phyloP scores from a whole-genome alignment of 805 yeast genomes.

The Candida boleticola region DNA sequence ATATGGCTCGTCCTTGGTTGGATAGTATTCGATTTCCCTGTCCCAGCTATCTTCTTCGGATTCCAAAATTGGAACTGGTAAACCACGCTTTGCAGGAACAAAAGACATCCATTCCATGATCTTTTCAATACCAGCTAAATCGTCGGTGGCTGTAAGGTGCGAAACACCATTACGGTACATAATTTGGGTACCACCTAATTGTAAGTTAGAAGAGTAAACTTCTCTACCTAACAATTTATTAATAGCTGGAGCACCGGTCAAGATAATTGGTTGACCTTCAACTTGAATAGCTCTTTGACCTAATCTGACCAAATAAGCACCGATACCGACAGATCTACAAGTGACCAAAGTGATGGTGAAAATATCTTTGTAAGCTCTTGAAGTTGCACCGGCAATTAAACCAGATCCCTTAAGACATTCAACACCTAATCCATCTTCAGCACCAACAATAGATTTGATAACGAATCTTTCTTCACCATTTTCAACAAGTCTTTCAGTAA shows the following conservation, averaged over 20 bases:
- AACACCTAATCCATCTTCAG: constrained; percentile 96
- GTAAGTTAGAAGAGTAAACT: constrained; percentile 94
- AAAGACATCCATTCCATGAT: constrained; percentile 95
- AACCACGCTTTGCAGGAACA: constrained; percentile 84
- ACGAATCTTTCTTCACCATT: constrained; percentile 79
- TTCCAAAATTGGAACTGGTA: constrained; percentile 88
- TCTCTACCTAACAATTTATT: constrained; percentile 96
- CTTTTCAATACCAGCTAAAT: constrained; percentile 92
- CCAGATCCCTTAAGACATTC: constrained; percentile 98
- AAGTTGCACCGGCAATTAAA: constrained; percentile 97
- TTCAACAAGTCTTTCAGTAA: constrained; percentile 78
- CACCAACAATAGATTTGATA: constrained; percentile 85
- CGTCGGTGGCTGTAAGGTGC: constrained; percentile 95
- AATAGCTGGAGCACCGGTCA: constrained; percentile 99
- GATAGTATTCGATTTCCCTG: constrained; percentile 81
- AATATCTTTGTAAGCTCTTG: constrained; percentile 95
- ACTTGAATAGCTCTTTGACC: constrained; percentile 99
- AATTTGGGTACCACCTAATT: constrained; percentile 98
- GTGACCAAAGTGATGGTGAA: constrained; percentile 97
- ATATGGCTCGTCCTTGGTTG: constrained; percentile 67
- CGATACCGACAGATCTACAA: constrained; percentile 99
- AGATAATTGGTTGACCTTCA: constrained; percentile 97
- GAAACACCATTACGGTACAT: constrained; percentile 99
- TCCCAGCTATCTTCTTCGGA: constrained; percentile 82
- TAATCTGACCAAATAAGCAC: constrained; percentile 95